phyloP scores from a whole-genome alignment of 2,329 filamentous ascomycete genomes.

The Penicillium freii region DNA sequence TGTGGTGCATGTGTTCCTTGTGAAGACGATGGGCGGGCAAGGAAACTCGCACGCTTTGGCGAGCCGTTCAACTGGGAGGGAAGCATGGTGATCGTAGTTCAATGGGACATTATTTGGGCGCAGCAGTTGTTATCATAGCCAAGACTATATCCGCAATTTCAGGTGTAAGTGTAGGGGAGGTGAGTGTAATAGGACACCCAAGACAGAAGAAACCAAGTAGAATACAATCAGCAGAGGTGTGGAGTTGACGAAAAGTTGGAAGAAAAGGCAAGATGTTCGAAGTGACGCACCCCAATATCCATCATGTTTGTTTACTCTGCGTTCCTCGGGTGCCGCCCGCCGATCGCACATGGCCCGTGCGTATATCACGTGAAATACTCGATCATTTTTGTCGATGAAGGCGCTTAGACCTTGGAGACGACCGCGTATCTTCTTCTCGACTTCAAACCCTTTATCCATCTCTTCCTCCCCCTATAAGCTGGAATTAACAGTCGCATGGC shows the following conservation, averaged over 20 bases:
- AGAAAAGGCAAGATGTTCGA: constrained; percentile 9
- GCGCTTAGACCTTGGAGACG: constrained; percentile 17
- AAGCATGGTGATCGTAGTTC: constrained; percentile 46
- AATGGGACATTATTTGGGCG: constrained; percentile 32
- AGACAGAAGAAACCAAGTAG: neutral
- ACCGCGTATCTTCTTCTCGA: neutral
- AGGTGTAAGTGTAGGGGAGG: neutral
- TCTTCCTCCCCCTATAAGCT: neutral
- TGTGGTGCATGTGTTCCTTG: constrained; percentile 50
- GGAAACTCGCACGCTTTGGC: constrained; percentile 77
- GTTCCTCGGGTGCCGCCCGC: constrained; percentile 35
- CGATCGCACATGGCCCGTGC: constrained; percentile 29
- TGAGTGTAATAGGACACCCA: neutral
- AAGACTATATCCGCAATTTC: neutral
- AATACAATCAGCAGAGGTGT: neutral
- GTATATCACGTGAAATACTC: constrained; percentile 28
- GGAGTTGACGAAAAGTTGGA: constrained; percentile 2
- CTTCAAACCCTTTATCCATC: neutral
- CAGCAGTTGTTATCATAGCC: constrained; percentile 20
- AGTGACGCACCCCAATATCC: constrained; percentile 16
- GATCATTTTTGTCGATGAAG: constrained; percentile 20
- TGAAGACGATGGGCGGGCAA: constrained; percentile 66
- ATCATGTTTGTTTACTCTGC: constrained; percentile 42
- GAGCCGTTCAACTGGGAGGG: constrained; percentile 60
- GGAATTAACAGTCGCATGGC: neutral